Evolutionary conservation across 345 rosid species (phyloP).

Genomic region (Theobroma cacao): DNA sequence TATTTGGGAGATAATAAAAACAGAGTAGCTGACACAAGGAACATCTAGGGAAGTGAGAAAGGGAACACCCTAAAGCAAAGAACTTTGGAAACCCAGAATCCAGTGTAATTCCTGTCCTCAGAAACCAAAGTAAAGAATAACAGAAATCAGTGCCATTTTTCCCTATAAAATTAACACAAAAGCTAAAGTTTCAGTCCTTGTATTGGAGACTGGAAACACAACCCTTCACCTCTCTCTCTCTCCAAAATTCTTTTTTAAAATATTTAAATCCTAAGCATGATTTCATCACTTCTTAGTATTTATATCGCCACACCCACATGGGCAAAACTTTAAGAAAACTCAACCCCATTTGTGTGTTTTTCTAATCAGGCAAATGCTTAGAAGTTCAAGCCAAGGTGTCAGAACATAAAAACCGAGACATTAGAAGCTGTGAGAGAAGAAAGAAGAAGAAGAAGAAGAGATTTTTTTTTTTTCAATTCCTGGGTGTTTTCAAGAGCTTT

Average conservation of each 20-base stretch:
- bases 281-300: slow-evolving; percentile 66
- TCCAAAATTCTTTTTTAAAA: background rate
- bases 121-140: slow-evolving; percentile 52
- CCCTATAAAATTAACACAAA: slow-evolving; percentile 39
- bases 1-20: background rate
- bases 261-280: slow-evolving; percentile 34
- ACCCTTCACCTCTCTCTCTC: slow-evolving; percentile 15
- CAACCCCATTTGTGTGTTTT: slow-evolving; percentile 31
- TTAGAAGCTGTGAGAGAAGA: slow-evolving; percentile 31
- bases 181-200: slow-evolving; percentile 62
- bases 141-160: slow-evolving; percentile 32
- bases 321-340: slow-evolving; percentile 50
- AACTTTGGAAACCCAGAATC: slow-evolving; percentile 48
- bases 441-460: slow-evolving; percentile 16
- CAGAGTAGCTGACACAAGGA: slow-evolving; percentile 41
- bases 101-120: slow-evolving; percentile 48
- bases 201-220: slow-evolving; percentile 55
- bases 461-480: slow-evolving; percentile 10
- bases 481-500: slow-evolving; percentile 25
- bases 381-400: slow-evolving; percentile 31
- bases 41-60: slow-evolving; percentile 77
- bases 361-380: slow-evolving; percentile 21
- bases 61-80: slow-evolving; percentile 39
- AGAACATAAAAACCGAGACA: slow-evolving; percentile 13
- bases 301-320: slow-evolving; percentile 68